These are phyloP conservation scores for Eragrostis nindensis DNA, from an alignment of 176 grass and related monocot species.

Conservation along the genomic window DNA sequence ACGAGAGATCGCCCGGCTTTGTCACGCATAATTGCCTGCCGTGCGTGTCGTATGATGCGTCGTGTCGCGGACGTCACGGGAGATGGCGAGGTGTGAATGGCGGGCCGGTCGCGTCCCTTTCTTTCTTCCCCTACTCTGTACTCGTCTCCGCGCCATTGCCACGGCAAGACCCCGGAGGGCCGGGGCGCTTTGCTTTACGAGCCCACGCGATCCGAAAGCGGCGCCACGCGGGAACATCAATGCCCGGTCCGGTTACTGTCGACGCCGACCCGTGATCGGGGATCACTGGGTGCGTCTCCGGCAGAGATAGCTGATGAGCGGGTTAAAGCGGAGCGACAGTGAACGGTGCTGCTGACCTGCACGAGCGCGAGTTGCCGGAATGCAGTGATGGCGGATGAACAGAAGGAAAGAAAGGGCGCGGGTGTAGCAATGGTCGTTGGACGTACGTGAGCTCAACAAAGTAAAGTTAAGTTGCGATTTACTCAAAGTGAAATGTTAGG, in stretches of 20 bases:
- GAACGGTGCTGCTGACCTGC: not conserved
- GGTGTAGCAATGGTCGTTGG: not conserved
- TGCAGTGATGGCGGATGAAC: not conserved
- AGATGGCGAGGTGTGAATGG: constrained; percentile 19
- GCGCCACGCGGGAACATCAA: constrained; percentile 19
- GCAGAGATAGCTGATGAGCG: not conserved
- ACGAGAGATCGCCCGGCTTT: not conserved
- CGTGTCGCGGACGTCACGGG: not conserved
- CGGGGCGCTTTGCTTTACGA: not conserved
- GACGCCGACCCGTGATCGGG: constrained; percentile 4
- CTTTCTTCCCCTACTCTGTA: constrained; percentile 8
- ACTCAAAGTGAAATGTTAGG: not conserved
- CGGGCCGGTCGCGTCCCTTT: not conserved
- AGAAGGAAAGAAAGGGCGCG: too few species aligned
- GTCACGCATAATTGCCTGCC: not conserved
- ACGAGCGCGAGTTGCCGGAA: not conserved
- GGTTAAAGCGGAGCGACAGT: not conserved
- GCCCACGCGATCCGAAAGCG: not conserved
- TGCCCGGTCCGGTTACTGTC: not conserved
- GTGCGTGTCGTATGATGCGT: not conserved
- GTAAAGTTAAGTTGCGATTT: not conserved
- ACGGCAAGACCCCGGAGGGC: not conserved
- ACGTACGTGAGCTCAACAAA: not conserved
- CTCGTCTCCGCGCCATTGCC: not conserved
- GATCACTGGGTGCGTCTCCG: not conserved